Conservation (phyloP, 202 grass and related monocot species). For the Saccharum hybrid region DNA sequence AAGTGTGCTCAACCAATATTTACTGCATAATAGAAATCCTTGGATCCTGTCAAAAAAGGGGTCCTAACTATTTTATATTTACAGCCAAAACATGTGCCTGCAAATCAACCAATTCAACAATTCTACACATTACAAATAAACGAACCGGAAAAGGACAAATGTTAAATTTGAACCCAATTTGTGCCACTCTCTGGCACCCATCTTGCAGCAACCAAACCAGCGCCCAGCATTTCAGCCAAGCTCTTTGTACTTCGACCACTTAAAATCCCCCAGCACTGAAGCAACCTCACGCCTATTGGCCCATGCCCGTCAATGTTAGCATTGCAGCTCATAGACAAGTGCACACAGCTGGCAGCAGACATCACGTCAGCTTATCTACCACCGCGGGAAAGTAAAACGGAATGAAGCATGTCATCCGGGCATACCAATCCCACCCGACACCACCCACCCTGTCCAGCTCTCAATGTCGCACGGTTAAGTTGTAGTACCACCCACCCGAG, state of each 20-base stretch:
- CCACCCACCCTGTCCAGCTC: slow-evolving; percentile 47
- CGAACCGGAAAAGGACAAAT: background rate
- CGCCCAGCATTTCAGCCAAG: slow-evolving; percentile 1
- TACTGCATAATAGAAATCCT: background rate
- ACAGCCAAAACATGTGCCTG: background rate
- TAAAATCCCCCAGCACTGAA: background rate
- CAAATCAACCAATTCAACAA: background rate
- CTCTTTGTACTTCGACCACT: background rate
- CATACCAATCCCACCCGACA: slow-evolving; percentile 40
- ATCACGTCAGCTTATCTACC: slow-evolving; percentile 40
- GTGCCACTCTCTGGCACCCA: background rate
- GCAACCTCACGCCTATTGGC: background rate
- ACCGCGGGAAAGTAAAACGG: slow-evolving; percentile 33
- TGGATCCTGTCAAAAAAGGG: background rate
- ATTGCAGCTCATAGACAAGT: slow-evolving; percentile 21
- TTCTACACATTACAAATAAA: background rate
- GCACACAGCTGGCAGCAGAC: slow-evolving; percentile 22
- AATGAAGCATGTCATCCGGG: slow-evolving; percentile 19
- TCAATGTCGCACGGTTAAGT: slow-evolving; percentile 26
- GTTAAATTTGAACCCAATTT: slow-evolving; percentile 25
- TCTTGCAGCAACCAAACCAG: slow-evolving; percentile 26
- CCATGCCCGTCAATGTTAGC: slow-evolving; percentile 14
- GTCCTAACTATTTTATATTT: slow-evolving; percentile 17
- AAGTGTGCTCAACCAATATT: background rate
- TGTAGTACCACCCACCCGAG: slow-evolving; percentile 50